These are phyloP conservation scores for Acacia melanoxylon DNA, from an alignment of 306 rosid species.

Conservation along the genomic window DNA sequence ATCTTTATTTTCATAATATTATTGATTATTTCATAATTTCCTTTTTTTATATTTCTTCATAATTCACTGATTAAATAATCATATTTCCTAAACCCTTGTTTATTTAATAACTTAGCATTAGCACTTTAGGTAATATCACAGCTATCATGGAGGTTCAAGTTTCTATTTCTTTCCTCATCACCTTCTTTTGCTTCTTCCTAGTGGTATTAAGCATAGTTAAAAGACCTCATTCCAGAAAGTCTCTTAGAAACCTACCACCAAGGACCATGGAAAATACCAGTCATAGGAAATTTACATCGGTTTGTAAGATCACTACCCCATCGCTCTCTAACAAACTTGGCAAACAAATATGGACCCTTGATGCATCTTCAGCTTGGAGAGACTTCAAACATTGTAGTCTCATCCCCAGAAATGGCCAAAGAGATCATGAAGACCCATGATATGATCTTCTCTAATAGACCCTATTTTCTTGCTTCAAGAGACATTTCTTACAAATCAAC, in stretches of 20 bases:
- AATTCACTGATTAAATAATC: too few relatives aligned
- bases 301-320: conserved; percentile 22
- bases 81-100: background rate
- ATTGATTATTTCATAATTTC: too few relatives aligned
- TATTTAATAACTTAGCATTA: background rate
- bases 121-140: background rate
- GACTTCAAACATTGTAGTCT: conserved; percentile 11
- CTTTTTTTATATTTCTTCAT: too few relatives aligned
- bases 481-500: background rate
- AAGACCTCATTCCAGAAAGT: background rate
- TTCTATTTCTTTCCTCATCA: background rate
- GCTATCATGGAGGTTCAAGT: conserved; percentile 1
- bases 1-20: too few relatives aligned
- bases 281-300: conserved; percentile 34
- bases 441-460: conserved; percentile 15
- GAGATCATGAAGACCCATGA: conserved; percentile 23
- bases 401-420: too few relatives aligned
- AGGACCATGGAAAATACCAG: conserved; percentile 30
- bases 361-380: conserved; percentile 34
- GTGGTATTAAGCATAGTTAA: background rate
- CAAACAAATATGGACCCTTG: conserved; percentile 33
- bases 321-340: conserved; percentile 15
- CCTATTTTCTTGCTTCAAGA: conserved; percentile 10
- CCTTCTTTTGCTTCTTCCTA: background rate
- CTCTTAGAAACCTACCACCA: conserved; percentile 8